Base-by-base conservation (phyloP, 306 rosid species). In the Citrullus amarus region DNA sequence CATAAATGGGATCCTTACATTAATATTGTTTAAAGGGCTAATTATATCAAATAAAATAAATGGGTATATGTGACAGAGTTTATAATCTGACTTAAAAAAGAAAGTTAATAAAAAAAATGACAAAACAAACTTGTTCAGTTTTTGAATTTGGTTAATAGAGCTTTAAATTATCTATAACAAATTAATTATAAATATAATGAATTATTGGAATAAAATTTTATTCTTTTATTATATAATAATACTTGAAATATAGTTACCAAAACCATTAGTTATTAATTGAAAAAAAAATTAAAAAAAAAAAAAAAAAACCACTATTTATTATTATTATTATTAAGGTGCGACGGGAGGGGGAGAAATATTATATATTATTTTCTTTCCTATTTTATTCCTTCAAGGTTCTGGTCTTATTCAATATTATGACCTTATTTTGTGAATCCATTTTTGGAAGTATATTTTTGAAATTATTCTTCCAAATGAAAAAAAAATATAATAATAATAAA, bases 381-480 rank as follows among this genome's bases (percentile, higher is more conserved):
- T 32, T 38, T 67, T 67, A 18, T 39, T 34, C 20, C 4, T 66
- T 66, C 50, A 66, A 66, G 38, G 30, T 36, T 66, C 0, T 10
- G 28, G 28, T 66, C 72, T 17, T 66, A 18, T 9, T 66, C 50
- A 66, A 66, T 15, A 62, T 11, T 38, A 38, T 6, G 20, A 69
- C 75, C 36, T 69, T 14, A 48, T 71, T 44, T 69, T 69, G 34
- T 6, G 74, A 68, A 22, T 8, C 34, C 56, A 41, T 11, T 71
- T 71, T 71, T 71, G 76, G 76, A 46, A 71, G 76, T 71, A 46
- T 71, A 25, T 50, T 22, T 71, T 71, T 46, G 76, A 14, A 25
- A 48, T 48, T 9, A 62, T 28, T 36, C 25, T 69, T 69, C 11
- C n/a, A 68, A 63, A 57, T 57, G 32, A 60, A 60, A 60, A 59